These are phyloP conservation scores for Metschnikowia koreensis DNA, from an alignment of 805 yeast species.

Conservation along the genomic window DNA sequence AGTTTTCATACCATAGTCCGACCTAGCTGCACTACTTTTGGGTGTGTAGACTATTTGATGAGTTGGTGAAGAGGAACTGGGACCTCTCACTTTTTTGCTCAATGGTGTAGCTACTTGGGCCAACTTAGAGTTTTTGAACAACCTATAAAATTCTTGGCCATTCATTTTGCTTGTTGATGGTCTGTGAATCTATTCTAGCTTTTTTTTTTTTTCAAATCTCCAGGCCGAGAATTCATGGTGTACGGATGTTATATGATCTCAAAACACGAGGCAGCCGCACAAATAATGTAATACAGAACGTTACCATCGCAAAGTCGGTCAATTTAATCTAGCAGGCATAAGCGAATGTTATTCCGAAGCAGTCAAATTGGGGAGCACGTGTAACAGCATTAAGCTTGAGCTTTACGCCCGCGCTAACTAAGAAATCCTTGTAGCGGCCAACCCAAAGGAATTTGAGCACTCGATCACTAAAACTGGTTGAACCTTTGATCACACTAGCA, in stretches of 20 bases:
- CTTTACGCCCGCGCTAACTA: conserved; percentile 72
- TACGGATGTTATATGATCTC: conserved; percentile 10
- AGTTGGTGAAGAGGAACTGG: conserved; percentile 46
- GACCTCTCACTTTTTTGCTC: conserved; percentile 29
- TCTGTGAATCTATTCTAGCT: not conserved
- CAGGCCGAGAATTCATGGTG: conserved; percentile 8
- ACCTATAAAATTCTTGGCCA: conserved; percentile 19
- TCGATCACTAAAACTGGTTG: conserved; percentile 65
- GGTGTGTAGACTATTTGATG: conserved; percentile 75
- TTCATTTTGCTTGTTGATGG: conserved; percentile 10
- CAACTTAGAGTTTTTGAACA: conserved; percentile 40
- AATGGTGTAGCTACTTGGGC: conserved; percentile 47
- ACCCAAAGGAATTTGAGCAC: conserved; percentile 77
- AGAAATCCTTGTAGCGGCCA: conserved; percentile 76
- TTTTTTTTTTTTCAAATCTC: conserved; percentile 2
- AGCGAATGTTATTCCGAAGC: conserved; percentile 60
- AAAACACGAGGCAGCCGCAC: too few relatives aligned
- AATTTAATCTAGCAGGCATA: conserved; percentile 47
- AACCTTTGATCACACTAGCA: conserved; percentile 68
- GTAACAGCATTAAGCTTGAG: conserved; percentile 39
- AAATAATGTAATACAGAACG: too few relatives aligned
- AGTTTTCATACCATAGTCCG: conserved; percentile 87
- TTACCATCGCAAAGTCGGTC: not conserved
- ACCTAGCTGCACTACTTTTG: conserved; percentile 58
- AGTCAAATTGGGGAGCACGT: conserved; percentile 45